These are phyloP conservation scores for Macrocybe gigantea DNA, from an alignment of 768 basidiomycete species.

Conservation along the genomic window DNA sequence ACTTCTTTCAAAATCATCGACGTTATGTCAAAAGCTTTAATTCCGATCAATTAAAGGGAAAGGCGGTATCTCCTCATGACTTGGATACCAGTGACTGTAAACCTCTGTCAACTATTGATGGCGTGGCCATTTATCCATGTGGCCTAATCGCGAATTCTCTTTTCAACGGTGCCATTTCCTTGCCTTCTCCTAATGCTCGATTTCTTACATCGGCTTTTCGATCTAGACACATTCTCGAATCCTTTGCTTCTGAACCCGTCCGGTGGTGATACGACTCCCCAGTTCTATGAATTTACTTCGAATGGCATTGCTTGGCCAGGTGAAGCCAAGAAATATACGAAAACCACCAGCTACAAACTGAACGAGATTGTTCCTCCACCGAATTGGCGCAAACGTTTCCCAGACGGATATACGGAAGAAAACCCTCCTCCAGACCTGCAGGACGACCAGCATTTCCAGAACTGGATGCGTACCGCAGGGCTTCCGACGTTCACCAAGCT, in stretches of 20 bases:
- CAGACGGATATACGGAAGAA: conserved; percentile 60
- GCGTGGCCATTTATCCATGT: conserved; percentile 82
- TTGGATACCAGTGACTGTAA: conserved; percentile 82
- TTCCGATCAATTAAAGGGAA: conserved; percentile 79
- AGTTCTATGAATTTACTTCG: conserved; percentile 68
- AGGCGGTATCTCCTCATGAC: conserved; percentile 37
- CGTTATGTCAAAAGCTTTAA: conserved; percentile 93
- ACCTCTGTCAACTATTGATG: conserved; percentile 59
- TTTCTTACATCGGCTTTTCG: conserved; percentile 1
- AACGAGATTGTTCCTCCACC: conserved; percentile 83
- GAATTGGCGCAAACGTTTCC: conserved; percentile 78
- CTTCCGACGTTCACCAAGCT: conserved; percentile 96
- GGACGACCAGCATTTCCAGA: conserved; percentile 90
- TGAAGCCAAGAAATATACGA: conserved; percentile 85
- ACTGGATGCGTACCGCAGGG: conserved; percentile 99
- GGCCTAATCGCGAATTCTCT: conserved; percentile 95
- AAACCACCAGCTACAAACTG: conserved; percentile 49
- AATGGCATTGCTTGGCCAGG: conserved; percentile 93
- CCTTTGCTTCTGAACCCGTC: conserved; percentile 55
- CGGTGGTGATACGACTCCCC: conserved; percentile 32
- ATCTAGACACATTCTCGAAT: conserved; percentile 71
- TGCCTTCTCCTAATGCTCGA: background rate
- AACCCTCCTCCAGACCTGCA: conserved; percentile 70
- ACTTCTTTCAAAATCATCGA: conserved; percentile 98
- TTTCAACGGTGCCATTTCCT: conserved; percentile 69